Conservation (phyloP, 2,329 filamentous ascomycete species). For the Setomelanomma holmii region DNA sequence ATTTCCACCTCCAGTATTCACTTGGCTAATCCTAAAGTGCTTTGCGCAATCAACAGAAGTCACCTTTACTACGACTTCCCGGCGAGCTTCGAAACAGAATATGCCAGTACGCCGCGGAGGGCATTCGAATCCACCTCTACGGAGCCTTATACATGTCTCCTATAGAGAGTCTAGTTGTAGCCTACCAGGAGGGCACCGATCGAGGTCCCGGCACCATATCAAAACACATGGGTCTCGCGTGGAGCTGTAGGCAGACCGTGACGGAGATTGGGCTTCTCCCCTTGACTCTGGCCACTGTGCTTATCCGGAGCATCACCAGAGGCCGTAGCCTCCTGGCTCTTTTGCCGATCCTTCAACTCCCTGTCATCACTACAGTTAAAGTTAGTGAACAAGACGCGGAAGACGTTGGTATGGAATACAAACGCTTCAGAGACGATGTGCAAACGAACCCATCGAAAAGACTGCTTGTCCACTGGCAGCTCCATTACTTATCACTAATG, state of each 20-base stretch:
- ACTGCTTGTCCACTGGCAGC: neutral
- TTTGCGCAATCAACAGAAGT: neutral
- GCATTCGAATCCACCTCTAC: neutral
- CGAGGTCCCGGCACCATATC: neutral
- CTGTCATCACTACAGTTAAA: too few species aligned
- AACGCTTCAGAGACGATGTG: too few species aligned
- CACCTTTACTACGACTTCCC: constrained; percentile 19
- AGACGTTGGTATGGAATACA: too few species aligned
- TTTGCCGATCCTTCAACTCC: neutral
- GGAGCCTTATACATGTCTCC: neutral
- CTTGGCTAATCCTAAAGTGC: neutral
- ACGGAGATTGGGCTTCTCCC: neutral
- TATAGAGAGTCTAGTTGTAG: neutral
- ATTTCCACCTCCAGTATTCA: neutral
- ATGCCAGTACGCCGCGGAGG: constrained; percentile 19
- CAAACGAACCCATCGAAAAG: neutral
- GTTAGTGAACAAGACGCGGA: too few species aligned
- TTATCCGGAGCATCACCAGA: neutral
- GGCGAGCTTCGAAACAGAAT: constrained; percentile 22
- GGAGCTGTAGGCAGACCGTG: neutral
- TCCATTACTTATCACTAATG: neutral
- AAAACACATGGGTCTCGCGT: neutral
- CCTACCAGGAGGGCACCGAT: neutral
- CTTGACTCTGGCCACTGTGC: neutral
- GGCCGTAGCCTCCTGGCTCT: neutral